Conservation (phyloP, 805 yeast species). For the Diddensiella caesifluorescens region DNA sequence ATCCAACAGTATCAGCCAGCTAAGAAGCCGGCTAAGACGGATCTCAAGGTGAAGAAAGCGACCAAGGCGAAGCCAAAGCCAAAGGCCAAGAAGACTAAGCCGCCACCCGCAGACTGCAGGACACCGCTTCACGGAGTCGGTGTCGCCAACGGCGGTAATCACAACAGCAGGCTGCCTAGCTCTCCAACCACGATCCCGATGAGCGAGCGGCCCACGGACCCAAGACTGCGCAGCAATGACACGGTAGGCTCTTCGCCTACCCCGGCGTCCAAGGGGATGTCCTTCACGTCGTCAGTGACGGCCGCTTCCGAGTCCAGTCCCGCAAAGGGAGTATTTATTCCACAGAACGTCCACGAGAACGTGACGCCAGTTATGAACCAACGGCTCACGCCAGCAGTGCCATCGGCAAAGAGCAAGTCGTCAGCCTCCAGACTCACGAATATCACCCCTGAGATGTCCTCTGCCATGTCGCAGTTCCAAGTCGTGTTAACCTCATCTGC, state of each 20-base stretch:
- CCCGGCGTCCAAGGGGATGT: constrained; percentile 28
- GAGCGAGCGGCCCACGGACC: constrained; percentile 13
- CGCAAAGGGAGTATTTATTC: constrained; percentile 29
- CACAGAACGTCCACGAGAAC: not conserved
- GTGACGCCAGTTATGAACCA: constrained; percentile 1
- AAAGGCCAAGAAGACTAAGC: not conserved
- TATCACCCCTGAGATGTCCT: constrained; percentile 27
- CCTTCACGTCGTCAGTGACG: constrained; percentile 27
- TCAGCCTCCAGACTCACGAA: constrained; percentile 9
- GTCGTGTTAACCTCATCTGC: constrained; percentile 23
- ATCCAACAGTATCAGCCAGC: not conserved
- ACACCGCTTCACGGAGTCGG: no score
- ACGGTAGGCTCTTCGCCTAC: constrained; percentile 28
- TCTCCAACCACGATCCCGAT: constrained; percentile 14
- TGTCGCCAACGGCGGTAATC: no score
- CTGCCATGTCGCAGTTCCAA: constrained; percentile 30
- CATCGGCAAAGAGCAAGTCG: not conserved
- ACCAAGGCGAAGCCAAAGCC: constrained; percentile 5
- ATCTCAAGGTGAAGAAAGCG: not conserved
- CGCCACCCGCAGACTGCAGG: no score
- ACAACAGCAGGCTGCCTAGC: no score
- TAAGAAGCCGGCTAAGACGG: not conserved
- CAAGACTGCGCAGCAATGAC: not conserved
- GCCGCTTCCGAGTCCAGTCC: constrained; percentile 30
- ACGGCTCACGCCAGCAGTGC: not conserved